Conservation (phyloP, 331 rosid species). For the Spiraea crenata region DNA sequence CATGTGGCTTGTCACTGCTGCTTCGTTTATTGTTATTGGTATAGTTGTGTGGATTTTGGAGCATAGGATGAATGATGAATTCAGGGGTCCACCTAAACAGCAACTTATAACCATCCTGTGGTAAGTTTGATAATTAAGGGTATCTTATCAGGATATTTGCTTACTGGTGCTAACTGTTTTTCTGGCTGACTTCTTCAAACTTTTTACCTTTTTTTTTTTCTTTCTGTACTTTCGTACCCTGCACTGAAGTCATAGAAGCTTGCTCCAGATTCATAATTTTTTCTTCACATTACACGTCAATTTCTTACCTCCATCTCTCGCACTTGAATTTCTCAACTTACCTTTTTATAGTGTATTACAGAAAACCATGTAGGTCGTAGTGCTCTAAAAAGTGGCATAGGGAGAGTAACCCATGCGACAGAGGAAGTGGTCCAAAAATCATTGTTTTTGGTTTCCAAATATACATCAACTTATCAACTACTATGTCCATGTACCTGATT, state of each 20-base stretch:
- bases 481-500: not conserved
- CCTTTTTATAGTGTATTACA: not conserved
- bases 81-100: constrained; percentile 80
- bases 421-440: not conserved
- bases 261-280: not conserved
- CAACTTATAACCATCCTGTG: constrained; percentile 85
- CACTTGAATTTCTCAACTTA: not conserved
- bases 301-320: not conserved
- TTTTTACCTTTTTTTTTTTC: not conserved
- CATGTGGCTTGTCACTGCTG: constrained; percentile 78
- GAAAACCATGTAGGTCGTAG: not conserved
- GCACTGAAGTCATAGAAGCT: not conserved
- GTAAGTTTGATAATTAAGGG: constrained; percentile 48
- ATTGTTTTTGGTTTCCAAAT: not conserved
- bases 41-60: constrained; percentile 87
- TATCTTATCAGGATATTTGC: constrained; percentile 3
- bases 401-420: not conserved
- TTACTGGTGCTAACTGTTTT: not conserved
- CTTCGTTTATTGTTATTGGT: constrained; percentile 72
- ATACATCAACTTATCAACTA: not conserved
- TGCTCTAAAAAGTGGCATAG: not conserved
- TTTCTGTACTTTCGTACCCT: not conserved
- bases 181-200: not conserved
- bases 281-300: not conserved
- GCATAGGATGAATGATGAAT: constrained; percentile 87